These are phyloP conservation scores for Fusarium sp. DNA, from an alignment of 2,329 filamentous ascomycete genomes.

Conservation along the genomic window DNA sequence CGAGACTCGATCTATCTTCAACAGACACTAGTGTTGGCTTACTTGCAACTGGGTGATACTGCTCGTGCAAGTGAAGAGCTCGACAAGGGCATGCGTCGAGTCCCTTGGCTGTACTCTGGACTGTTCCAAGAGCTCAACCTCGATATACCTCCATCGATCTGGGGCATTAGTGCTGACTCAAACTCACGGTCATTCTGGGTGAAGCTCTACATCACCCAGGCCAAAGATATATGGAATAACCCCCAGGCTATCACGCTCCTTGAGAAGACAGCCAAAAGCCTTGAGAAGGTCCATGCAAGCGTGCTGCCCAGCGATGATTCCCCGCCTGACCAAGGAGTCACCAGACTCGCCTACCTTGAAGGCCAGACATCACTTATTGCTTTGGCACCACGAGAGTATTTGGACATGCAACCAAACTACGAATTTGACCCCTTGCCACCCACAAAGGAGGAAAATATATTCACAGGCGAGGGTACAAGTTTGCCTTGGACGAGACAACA, in stretches of 20 bases:
- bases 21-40: conserved; percentile 82
- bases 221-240: conserved; percentile 89
- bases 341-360: conserved; percentile 83
- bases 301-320: conserved; percentile 57
- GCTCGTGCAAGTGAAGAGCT: conserved; percentile 75
- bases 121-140: conserved; percentile 86
- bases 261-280: conserved; percentile 73
- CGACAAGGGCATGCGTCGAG: conserved; percentile 74
- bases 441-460: conserved; percentile 62
- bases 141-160: conserved; percentile 82
- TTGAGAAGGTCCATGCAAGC: conserved; percentile 59
- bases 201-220: conserved; percentile 79
- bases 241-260: conserved; percentile 77
- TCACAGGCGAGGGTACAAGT: conserved; percentile 43
- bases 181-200: conserved; percentile 75
- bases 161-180: conserved; percentile 78
- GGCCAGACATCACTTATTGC: conserved; percentile 79
- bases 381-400: conserved; percentile 74
- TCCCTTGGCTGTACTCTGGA: conserved; percentile 87
- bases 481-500: conserved; percentile 31
- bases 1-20: conserved; percentile 74
- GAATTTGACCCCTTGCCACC: conserved; percentile 89
- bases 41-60: conserved; percentile 76
- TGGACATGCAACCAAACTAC: conserved; percentile 74
- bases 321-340: conserved; percentile 64